phyloP scores from a whole-genome alignment of 1,284 basidiomycete species.

The Sporisorium iseilematis-ciliati region DNA sequence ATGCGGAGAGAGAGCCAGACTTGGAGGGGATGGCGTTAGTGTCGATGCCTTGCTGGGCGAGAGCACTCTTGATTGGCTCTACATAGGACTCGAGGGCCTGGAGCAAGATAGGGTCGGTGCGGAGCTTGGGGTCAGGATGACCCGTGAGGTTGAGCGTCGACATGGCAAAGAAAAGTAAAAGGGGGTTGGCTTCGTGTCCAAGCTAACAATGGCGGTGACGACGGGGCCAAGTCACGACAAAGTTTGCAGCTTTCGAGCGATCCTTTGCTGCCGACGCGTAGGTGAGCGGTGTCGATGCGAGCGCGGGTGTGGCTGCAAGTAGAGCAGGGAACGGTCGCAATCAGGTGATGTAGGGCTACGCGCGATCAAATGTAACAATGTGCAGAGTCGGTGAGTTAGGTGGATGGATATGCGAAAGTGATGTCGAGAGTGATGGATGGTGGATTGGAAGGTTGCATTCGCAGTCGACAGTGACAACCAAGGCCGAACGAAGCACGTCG shows the following conservation, averaged over 20 bases:
- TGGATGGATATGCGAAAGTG: not conserved
- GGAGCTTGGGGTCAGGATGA: slow-evolving; percentile 47
- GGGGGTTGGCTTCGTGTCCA: not conserved
- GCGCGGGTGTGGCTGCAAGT: not conserved
- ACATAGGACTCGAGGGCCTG: slow-evolving; percentile 50
- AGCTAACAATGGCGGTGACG: not conserved
- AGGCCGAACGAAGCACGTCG: not conserved
- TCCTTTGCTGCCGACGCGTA: slow-evolving; percentile 5
- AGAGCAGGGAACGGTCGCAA: no score
- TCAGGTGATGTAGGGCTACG: not conserved
- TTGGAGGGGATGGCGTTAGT: slow-evolving; percentile 27
- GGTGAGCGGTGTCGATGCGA: not conserved
- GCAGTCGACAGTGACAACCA: not conserved
- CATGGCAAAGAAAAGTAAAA: slow-evolving; percentile 11
- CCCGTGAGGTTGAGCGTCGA: slow-evolving; percentile 56
- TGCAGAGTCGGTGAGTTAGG: not conserved
- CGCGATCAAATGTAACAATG: not conserved
- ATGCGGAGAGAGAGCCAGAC: slow-evolving; percentile 31
- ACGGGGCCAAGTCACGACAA: not conserved
- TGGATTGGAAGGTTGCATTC: no score
- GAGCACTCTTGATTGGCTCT: slow-evolving; percentile 45
- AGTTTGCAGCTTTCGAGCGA: not conserved
- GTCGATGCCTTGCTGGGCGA: slow-evolving; percentile 22
- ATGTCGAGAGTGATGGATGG: slow-evolving; percentile 6
- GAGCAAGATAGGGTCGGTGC: slow-evolving; percentile 39